Base-by-base conservation (phyloP, 169 alveolate species). In the Neospora caninum region DNA sequence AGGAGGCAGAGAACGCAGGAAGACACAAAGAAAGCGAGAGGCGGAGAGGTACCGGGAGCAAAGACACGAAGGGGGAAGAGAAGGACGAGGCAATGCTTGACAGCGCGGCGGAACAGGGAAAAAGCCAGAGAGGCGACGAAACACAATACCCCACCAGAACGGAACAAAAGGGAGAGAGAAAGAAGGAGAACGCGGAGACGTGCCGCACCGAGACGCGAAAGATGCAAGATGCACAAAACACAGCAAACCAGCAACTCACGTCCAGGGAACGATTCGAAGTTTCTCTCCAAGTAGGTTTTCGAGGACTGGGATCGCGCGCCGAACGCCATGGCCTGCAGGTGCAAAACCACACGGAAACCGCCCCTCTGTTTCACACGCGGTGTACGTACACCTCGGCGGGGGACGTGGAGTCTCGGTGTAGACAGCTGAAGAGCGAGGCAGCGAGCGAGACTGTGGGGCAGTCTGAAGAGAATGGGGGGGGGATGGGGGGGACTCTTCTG, bases 261-360 rank as follows among this genome's bases (percentile, higher is more conserved):
- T n/a, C 96, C 92, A 67, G 97, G 96, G 95, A 99, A 99, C 67
- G 95, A 89, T 70, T 98, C 98, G 89, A 97, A 97, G 97, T 98
- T 97, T 92, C 98, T 98, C 97, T 99, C 99, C 54, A 99, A 96
- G 97, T 99, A 99, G 25, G 99, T 99, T 97, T 98, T 99, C 38
- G 99, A 99, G 29, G 99, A 97, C 96, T 99, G 99, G n/a, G 99
- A 98, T 87, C 99, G 96, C 31, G 99, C 98, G 73, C 99, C 99
- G 91, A 99, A 98, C 31, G 99, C 99, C 96, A 98, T 96, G 36
- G 99, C 99, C 97, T 97, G 73, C 86, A 38, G 0, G 45, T 7
- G 34, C 29, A 64, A 36, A 34, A 45, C 84, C 70, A n/a, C 22
- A 78, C 43, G 31, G 82, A 27, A 78, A n/a, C 22, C 58, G 58